Evolutionary conservation across 2,329 filamentous ascomycete genomes (phyloP), one percentile per base, ranked within the genome.

Genomic region (Fusarium mundagurra): DNA sequence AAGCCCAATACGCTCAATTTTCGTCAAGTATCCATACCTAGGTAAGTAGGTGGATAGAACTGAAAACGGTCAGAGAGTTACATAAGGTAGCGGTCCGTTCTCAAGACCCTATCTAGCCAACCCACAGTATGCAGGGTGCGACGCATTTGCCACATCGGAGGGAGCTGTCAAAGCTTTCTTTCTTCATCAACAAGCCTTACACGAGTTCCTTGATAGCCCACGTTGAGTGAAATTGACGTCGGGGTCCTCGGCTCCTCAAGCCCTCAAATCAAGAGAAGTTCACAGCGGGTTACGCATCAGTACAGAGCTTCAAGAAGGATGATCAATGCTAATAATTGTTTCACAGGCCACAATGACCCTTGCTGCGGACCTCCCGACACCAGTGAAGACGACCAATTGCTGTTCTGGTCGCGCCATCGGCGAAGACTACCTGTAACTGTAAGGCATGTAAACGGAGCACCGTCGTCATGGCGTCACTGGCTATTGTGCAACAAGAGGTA

Each of bases 381-480:
- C 38, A 43, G n/a, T 36, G 13, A 55, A 44, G 41, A 34, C 27
- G 48, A 47, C 44, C 63, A 71, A 71, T 67, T 41, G 43, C 44
- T 61, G 39, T 45, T 55, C 41, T 41, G 41, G 51, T 61, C 39
- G 43, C 71, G 65, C 55, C 59, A 67, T 61, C 63, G 44, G 31
- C 54, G 48, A 67, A 65, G 29, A 63, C 36, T 29, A 29, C 57
- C 53, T 62, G 58, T 61, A 61, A 62, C 24, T 66, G 55, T 60
- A 36, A 64, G 59, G 61, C 64, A 73, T 34, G 59, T 33, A 72
- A 64, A 61, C 45, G 55, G 34, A 66, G 53, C n/a, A 60, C 59
- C 47, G n/a, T 76, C 71, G 73, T 63, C 44, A 76, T 78, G 64
- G 69, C 76, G 76, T 78, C 76, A 78, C 77, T 67, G 54, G 31